phyloP scores from a whole-genome alignment of 306 rosid species.

The Quercus rubra region DNA sequence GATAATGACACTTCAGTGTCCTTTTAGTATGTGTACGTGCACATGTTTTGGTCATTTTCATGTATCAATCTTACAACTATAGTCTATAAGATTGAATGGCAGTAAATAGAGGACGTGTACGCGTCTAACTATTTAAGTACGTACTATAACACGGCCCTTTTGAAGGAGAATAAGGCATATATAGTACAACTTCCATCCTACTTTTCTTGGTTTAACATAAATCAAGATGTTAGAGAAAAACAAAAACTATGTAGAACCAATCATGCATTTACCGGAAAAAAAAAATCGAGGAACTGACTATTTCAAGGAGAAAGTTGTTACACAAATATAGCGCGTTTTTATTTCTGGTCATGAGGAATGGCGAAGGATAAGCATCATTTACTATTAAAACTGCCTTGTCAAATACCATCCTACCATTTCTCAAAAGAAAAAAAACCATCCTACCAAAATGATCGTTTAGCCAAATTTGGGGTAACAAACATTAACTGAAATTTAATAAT shows the following conservation, averaged over 20 bases:
- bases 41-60: too few relatives aligned
- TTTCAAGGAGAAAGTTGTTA: not conserved
- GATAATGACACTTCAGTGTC: too few relatives aligned
- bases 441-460: constrained; percentile 12
- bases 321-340: not conserved
- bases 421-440: constrained; percentile 1
- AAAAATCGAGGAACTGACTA: not conserved
- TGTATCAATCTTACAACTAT: too few relatives aligned
- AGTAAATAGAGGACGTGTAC: too few relatives aligned
- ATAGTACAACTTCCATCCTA: not conserved
- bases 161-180: not conserved
- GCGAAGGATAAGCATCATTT: not conserved
- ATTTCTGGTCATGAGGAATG: not conserved
- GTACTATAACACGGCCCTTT: not conserved
- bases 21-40: too few relatives aligned
- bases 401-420: constrained; percentile 18
- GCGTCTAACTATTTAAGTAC: not conserved
- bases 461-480: not conserved
- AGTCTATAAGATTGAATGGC: too few relatives aligned
- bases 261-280: not conserved
- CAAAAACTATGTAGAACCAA: not conserved
- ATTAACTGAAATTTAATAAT: constrained; percentile 9
- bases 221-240: not conserved
- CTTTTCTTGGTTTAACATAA: not conserved
- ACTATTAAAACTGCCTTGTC: constrained; percentile 8